phyloP scores from a whole-genome alignment of 1,284 basidiomycete genomes.

The Puccinia horiana region DNA sequence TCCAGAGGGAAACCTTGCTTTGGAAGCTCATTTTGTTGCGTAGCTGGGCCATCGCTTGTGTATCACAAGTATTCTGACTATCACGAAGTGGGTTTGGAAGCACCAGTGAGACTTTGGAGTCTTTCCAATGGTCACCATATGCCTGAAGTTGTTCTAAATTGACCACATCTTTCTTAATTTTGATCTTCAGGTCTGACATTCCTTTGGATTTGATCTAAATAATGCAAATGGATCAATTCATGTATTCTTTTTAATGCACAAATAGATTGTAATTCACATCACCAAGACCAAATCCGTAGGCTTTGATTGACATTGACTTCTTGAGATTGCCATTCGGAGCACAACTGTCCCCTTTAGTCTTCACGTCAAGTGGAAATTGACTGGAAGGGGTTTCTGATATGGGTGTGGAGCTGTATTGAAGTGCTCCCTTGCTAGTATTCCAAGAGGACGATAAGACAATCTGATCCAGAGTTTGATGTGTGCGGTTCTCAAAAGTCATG shows the following conservation, averaged over 20 bases:
- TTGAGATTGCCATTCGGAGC: neutral
- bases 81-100: neutral
- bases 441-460: neutral
- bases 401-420: neutral
- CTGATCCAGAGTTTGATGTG: neutral
- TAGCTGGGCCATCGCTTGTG: neutral
- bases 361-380: neutral
- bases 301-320: neutral
- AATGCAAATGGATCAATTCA: too few relatives aligned
- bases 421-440: neutral
- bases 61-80: neutral
- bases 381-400: neutral
- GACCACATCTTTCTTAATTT: neutral
- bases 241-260: neutral
- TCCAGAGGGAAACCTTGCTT: neutral
- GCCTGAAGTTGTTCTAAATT: neutral
- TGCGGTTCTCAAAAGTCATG: neutral
- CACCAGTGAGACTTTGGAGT: neutral
- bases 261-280: neutral
- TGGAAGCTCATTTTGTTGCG: neutral
- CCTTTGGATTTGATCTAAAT: neutral
- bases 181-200: neutral
- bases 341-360: neutral
- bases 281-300: neutral
- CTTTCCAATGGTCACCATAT: neutral